Evolutionary conservation across 108 stramenopile species (phyloP), one percentile per base, ranked within the genome.

Genomic region (Skeletonema potamos): DNA sequence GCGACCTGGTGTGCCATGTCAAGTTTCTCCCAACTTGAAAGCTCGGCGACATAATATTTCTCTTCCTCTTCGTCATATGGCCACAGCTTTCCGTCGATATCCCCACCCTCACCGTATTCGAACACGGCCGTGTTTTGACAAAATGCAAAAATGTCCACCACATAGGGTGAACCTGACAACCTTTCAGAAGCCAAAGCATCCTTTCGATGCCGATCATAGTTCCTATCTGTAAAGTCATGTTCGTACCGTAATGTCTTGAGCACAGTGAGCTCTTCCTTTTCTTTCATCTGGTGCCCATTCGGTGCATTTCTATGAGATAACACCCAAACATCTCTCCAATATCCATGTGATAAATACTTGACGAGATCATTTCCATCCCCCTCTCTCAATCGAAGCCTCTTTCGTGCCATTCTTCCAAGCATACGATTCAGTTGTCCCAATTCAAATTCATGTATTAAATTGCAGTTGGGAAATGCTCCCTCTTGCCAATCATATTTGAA

Each of bases 151-250:
- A 92, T 88, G 68, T 89, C 79, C 33, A 87, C 83, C 29, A 92
- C 74, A 54, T 87, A 58, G 3, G 84, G 82, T 18, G 83, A 84
- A 3, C 44, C 36, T 43, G 80, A 75, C 34, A 92, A 48, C 60
- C 80, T 60, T 28, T 78, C 74, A 24, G 81, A 83, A 0, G 87
- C 79, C 58, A 89, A 67, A 0, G 91, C 91, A 82, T 92, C 91
- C 34, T 86, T 79, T 9, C 88, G 81, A 76, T 92, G 91, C 20
- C 88, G 83, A 54, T 92, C 91, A 65, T 84, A 87, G 74, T 86
- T 88, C 46, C 87, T 60, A 29, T 82, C 63, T 34, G 87, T 85
- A 61, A 87, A 91, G 29, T 84, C 78, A 54, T 86, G 85, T 0
- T 65, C 44, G 54, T 72, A 74, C 8, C 86, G 69, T 1, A 91